Base-by-base conservation (phyloP, 495 filamentous ascomycete genomes). In the Penicillium paxilli region DNA sequence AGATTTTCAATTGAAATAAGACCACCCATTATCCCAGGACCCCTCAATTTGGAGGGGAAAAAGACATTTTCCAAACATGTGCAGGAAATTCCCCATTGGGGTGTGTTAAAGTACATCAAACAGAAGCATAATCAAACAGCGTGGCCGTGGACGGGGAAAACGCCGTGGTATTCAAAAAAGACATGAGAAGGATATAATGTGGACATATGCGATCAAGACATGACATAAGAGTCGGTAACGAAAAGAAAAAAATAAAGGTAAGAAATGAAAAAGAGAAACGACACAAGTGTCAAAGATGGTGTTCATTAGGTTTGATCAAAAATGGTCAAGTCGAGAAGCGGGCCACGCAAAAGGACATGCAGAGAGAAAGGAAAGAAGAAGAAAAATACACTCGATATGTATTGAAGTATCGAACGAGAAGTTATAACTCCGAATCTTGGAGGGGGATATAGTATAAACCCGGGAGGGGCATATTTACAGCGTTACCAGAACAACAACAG, bases 401-500 rank as follows among this genome's bases (percentile, higher is more conserved):
- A 44, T 35, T n/a, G 6, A 59, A 54, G 63, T 23, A 42, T 41
- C 37, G 19, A 42, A 23, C 42, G 32, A 52, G 24, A 44, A 49
- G 35, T 26, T 45, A 51, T 52, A 47, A 53, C 32, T 52, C n/a
- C n/a, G n/a, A n/a, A n/a, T n/a, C n/a, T n/a, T n/a, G n/a, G n/a
- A n/a, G n/a, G n/a, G n/a, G n/a, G n/a, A 35, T 8, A 49, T 47
- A 50, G 46, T 25, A 28, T 16, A 16, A 4, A 19, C 6, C 16
- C 16, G 4, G 4, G 8, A n/a, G n/a, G 35, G n/a, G 35, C 2
- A 33, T 46, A 38, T 68, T 76, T 75, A 85, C 67, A 84, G 59
- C 50, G 78, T 75, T 46, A 85, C 67, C 58, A 82, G 65, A 51
- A 70, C 83, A 35, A 83, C 71, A 20, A 83, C 63, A 4, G 82